phyloP scores from a whole-genome alignment of 2,329 filamentous ascomycete species.

The Beauveria pseudobassiana region DNA sequence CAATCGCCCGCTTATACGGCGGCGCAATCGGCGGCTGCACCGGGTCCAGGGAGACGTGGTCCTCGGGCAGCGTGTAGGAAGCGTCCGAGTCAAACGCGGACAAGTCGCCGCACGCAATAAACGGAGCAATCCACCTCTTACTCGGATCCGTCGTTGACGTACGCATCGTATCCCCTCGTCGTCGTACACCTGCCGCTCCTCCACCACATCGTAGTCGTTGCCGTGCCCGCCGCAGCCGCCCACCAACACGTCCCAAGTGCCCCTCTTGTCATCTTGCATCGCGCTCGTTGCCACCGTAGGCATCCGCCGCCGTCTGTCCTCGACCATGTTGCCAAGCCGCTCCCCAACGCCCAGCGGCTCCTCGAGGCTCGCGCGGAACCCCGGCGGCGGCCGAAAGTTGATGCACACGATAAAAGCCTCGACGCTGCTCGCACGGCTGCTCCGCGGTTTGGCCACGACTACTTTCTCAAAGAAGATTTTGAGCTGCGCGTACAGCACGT shows the following conservation, averaged over 20 bases:
- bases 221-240: slow-evolving; percentile 8
- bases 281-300: slow-evolving; percentile 33
- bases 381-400: slow-evolving; percentile 72
- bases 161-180: slow-evolving; percentile 19
- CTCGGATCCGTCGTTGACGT: slow-evolving; percentile 19
- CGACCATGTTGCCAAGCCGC: slow-evolving; percentile 43
- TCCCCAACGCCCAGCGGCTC: slow-evolving; percentile 63
- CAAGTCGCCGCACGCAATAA: slow-evolving; percentile 93
- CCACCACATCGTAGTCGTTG: slow-evolving; percentile 23
- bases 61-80: slow-evolving; percentile 81
- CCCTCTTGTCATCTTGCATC: slow-evolving; percentile 38
- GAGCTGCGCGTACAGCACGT: slow-evolving; percentile 87
- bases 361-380: slow-evolving; percentile 69
- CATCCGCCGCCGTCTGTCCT: slow-evolving; percentile 31
- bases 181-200: slow-evolving; percentile 46
- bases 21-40: slow-evolving; percentile 93
- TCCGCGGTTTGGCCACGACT: slow-evolving; percentile 86
- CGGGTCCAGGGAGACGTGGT: slow-evolving; percentile 80
- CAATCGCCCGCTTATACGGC: slow-evolving; percentile 85
- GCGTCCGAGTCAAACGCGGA: slow-evolving; percentile 94
- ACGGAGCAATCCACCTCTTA: slow-evolving; percentile 83
- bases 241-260: slow-evolving; percentile 32
- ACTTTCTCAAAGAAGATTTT: slow-evolving; percentile 84
- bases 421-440: slow-evolving; percentile 90
- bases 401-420: slow-evolving; percentile 96